Base-by-base conservation (phyloP, 208 protist genomes). In the Novymonas esmeraldas region DNA sequence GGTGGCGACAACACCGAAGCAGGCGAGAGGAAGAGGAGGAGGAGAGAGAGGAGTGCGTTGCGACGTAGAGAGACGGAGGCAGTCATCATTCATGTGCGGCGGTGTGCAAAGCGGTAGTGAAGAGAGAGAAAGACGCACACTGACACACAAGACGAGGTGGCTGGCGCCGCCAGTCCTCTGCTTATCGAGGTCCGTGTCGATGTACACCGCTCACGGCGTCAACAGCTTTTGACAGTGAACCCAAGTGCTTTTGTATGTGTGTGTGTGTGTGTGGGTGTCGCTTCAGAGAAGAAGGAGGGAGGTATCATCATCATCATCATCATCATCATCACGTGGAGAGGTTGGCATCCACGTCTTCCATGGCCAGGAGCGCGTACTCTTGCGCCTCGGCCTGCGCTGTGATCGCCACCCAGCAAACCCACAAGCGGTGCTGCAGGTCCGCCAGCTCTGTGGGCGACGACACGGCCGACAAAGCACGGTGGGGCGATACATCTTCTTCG, bases 261-360 rank as follows among this genome's bases (percentile, higher is more conserved):
- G n/a, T n/a, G n/a, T n/a, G n/a, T n/a, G n/a, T n/a, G n/a, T n/a
- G n/a, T n/a, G n/a, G n/a, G n/a, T n/a, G n/a, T n/a, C n/a, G n/a
- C n/a, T n/a, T n/a, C n/a, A n/a, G n/a, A n/a, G n/a, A n/a, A n/a
- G n/a, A n/a, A 48, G 16, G 44, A 48, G 6, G 16, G 44, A 48
- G 22, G 22, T 48, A 20, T 48, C 6, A 6, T 20, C 44, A 7
- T 6, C 10, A n/a, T 48, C 6, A 20, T n/a, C 10, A 48, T 13
- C 18, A 48, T 13, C 44, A 48, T 48, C 13, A 20, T 26, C 18
- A 48, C 16, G 10, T 48, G 44, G 20, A 50, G 34, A 7, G 13
- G 52, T 61, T 62, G 1, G 68, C 68, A 28, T 67, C 68, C 16
- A 39, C 52, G 22, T 74, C 68, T 6, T 49, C 42, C 33, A 41